These are phyloP conservation scores for Blastocystis sp. DNA, from an alignment of 352 stramenopile genomes.

Conservation along the genomic window DNA sequence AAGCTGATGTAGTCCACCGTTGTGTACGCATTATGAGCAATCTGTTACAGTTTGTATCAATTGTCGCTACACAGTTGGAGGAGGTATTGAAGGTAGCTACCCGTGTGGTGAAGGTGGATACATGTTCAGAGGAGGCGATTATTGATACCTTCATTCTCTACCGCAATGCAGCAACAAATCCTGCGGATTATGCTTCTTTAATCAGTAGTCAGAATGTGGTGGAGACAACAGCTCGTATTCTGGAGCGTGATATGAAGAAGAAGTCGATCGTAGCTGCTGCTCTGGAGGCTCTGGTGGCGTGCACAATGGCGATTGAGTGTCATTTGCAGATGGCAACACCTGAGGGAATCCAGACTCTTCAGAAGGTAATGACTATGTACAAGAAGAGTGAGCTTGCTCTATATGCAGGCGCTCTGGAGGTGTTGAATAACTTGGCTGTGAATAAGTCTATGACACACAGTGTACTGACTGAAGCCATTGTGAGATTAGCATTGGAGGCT, in stretches of 20 bases:
- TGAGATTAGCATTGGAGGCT: slow-evolving; percentile 9
- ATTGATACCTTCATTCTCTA: slow-evolving; percentile 31
- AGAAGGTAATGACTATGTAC: slow-evolving; percentile 23
- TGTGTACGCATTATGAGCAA: slow-evolving; percentile 47
- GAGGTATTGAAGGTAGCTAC: slow-evolving; percentile 30
- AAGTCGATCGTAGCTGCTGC: background rate
- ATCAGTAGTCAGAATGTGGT: slow-evolving; percentile 51
- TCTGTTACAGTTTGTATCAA: slow-evolving; percentile 9
- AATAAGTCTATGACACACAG: slow-evolving; percentile 20
- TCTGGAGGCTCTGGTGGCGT: background rate
- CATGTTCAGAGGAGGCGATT: background rate
- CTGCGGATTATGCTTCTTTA: slow-evolving; percentile 9
- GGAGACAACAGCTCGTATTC: background rate
- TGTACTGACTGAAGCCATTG: background rate
- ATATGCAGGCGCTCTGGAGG: slow-evolving; percentile 30
- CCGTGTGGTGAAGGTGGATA: background rate
- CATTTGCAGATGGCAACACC: slow-evolving; percentile 33
- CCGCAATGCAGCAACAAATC: slow-evolving; percentile 14
- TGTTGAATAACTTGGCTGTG: slow-evolving; percentile 33
- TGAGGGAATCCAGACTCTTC: slow-evolving; percentile 3
- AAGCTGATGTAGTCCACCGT: background rate
- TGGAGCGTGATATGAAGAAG: slow-evolving; percentile 29
- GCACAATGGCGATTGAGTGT: background rate
- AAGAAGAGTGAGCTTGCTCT: background rate
- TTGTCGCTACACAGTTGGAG: background rate